Evolutionary conservation across 2,329 filamentous ascomycete genomes (phyloP).

Genomic region (Sphaerulina vaccinii): DNA sequence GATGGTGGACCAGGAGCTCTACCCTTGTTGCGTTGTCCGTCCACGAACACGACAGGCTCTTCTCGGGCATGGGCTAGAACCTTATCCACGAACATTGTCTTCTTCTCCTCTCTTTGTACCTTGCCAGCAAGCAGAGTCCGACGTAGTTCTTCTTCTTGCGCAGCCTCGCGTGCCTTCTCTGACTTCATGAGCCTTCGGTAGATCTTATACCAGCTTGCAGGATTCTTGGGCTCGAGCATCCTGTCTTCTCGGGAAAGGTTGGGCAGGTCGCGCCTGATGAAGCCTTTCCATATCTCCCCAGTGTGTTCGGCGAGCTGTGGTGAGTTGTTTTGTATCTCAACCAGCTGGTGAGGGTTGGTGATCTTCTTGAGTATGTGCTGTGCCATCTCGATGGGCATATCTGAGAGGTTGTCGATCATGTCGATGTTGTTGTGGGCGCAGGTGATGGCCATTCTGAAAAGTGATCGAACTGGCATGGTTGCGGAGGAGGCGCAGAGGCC

Average conservation of each 20-base stretch:
- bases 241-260: constrained; percentile 54
- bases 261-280: constrained; percentile 77
- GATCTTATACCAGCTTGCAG: constrained; percentile 72
- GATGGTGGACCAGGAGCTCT: constrained; percentile 2
- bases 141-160: constrained; percentile 34
- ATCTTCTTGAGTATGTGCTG: constrained; percentile 69
- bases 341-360: constrained; percentile 70
- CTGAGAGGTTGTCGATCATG: constrained; percentile 66
- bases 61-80: constrained; percentile 23
- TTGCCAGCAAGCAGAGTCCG: constrained; percentile 62
- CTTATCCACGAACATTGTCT: constrained; percentile 38
- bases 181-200: constrained; percentile 56
- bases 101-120: constrained; percentile 56
- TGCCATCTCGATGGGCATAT: constrained; percentile 66
- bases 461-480: constrained; percentile 36
- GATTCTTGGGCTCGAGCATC: constrained; percentile 64
- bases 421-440: constrained; percentile 44
- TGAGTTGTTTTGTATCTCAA: constrained; percentile 68
- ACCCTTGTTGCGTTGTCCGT: constrained; percentile 19
- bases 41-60: constrained; percentile 18
- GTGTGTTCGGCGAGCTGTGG: constrained; percentile 72
- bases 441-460: constrained; percentile 42
- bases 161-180: constrained; percentile 38
- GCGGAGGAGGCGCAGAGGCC: constrained; percentile 2
- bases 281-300: constrained; percentile 70